Percentiles rank a stretch among this genome's conserved stretches.
phyloP scores from a whole-genome alignment of 2,329 filamentous ascomycete genomes.

The Xylaria sp. region DNA sequence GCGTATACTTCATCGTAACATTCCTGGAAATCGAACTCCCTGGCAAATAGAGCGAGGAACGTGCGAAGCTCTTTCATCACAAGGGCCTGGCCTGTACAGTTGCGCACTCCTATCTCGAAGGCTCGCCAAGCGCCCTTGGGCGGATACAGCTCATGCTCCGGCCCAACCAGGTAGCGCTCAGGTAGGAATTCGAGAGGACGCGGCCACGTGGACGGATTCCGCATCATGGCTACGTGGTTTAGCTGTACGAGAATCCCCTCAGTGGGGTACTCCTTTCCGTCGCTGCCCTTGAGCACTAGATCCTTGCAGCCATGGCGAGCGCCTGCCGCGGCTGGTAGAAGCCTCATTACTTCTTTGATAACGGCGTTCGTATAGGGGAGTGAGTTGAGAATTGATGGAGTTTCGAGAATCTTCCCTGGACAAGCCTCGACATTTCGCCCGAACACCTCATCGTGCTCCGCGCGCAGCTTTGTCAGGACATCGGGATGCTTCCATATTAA shows the following conservation, averaged over 20 bases:
- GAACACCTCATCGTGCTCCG: conserved; percentile 64
- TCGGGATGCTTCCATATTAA: conserved; percentile 48
- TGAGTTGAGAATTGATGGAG: conserved; percentile 60
- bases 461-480: conserved; percentile 46
- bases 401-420: conserved; percentile 53
- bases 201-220: conserved; percentile 55
- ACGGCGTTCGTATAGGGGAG: conserved; percentile 65
- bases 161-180: conserved; percentile 57
- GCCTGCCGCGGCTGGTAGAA: conserved; percentile 63
- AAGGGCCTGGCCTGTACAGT: conserved; percentile 65
- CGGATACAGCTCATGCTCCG: conserved; percentile 50
- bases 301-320: conserved; percentile 54
- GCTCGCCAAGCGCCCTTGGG: conserved; percentile 62
- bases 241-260: conserved; percentile 57
- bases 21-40: conserved; percentile 47
- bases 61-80: conserved; percentile 46
- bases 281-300: conserved; percentile 55
- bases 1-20: conserved; percentile 46
- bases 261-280: conserved; percentile 58
- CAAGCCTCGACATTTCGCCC: conserved; percentile 55
- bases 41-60: conserved; percentile 44
- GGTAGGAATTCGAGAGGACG: conserved; percentile 59
- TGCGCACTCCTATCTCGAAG: conserved; percentile 65
- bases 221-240: conserved; percentile 53
- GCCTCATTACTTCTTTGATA: conserved; percentile 65